Conservation (phyloP, 2,329 filamentous ascomycete genomes). For the Calonectria pseudoturangicola region DNA sequence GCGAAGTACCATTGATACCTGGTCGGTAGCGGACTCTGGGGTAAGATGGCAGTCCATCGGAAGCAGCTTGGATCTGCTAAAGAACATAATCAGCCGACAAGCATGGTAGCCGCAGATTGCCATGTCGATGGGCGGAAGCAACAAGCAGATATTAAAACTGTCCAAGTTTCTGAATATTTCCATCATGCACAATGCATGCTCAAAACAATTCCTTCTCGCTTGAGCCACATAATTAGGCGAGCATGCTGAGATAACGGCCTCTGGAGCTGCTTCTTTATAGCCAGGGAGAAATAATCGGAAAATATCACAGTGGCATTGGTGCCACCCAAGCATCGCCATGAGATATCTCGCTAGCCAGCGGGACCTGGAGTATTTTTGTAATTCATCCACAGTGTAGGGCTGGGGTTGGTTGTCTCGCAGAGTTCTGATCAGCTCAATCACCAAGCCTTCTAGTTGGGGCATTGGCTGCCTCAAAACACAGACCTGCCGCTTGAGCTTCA, state of each 20-base stretch:
- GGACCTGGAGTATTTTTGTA: slow-evolving; percentile 31
- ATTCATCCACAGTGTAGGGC: slow-evolving; percentile 28
- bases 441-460: slow-evolving; percentile 38
- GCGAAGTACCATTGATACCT: slow-evolving; percentile 1
- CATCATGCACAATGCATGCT: slow-evolving; percentile 61
- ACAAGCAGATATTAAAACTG: background rate
- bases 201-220: slow-evolving; percentile 57
- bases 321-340: slow-evolving; percentile 45
- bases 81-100: slow-evolving; percentile 27
- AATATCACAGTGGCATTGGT: slow-evolving; percentile 63
- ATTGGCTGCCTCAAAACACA: slow-evolving; percentile 13
- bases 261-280: slow-evolving; percentile 61
- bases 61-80: slow-evolving; percentile 17
- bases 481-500: slow-evolving; percentile 49
- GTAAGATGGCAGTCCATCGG: slow-evolving; percentile 12
- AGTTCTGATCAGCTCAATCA: slow-evolving; percentile 37
- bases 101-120: slow-evolving; percentile 38
- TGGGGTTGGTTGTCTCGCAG: slow-evolving; percentile 30
- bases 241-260: slow-evolving; percentile 5
- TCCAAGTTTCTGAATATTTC: slow-evolving; percentile 53
- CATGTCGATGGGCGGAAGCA: slow-evolving; percentile 42
- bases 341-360: slow-evolving; percentile 47
- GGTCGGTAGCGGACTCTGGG: background rate
- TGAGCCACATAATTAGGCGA: slow-evolving; percentile 45
- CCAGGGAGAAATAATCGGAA: slow-evolving; percentile 62